Percentiles rank a stretch among this genome's conserved stretches.
phyloP scores from a whole-genome alignment of 2,329 filamentous ascomycete species.

The Ophiostoma pallidulum region DNA sequence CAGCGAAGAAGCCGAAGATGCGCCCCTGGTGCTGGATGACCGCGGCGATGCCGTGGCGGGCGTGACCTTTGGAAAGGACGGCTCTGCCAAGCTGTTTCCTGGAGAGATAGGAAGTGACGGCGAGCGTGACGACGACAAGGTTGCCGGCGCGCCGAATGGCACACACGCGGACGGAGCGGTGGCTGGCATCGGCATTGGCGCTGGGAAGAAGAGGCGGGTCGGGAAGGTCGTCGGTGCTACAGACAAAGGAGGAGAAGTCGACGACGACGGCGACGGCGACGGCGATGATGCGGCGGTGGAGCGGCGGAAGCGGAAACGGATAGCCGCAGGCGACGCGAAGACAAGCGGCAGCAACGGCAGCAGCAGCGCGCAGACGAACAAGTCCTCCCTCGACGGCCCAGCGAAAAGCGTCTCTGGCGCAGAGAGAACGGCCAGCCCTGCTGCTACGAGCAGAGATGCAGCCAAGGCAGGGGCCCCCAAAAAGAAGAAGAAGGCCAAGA shows the following conservation, averaged over 20 bases:
- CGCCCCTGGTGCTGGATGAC: slow-evolving; percentile 65
- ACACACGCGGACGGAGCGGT: slow-evolving; percentile 26
- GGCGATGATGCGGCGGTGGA: slow-evolving; percentile 19
- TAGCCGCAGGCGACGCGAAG: slow-evolving; percentile 3
- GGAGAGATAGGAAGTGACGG: too few species aligned
- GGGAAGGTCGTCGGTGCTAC: slow-evolving; percentile 43
- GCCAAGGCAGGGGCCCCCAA: slow-evolving; percentile 33
- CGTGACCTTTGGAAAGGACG: slow-evolving; percentile 32
- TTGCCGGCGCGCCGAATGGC: neutral
- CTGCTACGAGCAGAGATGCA: slow-evolving; percentile 6
- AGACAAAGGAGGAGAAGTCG: too few species aligned
- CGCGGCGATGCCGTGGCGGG: slow-evolving; percentile 50
- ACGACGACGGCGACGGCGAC: slow-evolving; percentile 22
- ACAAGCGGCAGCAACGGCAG: too few species aligned
- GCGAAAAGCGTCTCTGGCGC: too few species aligned
- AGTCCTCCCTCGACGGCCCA: too few species aligned
- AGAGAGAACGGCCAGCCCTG: too few species aligned
- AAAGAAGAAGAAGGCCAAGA: slow-evolving; percentile 53
- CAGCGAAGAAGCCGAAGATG: slow-evolving; percentile 67
- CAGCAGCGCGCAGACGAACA: too few species aligned
- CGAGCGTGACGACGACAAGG: slow-evolving; percentile 15
- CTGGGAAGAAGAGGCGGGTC: slow-evolving; percentile 45
- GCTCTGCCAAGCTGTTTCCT: too few species aligned
- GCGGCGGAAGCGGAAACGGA: neutral
- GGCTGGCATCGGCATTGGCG: slow-evolving; percentile 37